phyloP scores from a whole-genome alignment of 495 filamentous ascomycete genomes.

The Penicillium desertorum region DNA sequence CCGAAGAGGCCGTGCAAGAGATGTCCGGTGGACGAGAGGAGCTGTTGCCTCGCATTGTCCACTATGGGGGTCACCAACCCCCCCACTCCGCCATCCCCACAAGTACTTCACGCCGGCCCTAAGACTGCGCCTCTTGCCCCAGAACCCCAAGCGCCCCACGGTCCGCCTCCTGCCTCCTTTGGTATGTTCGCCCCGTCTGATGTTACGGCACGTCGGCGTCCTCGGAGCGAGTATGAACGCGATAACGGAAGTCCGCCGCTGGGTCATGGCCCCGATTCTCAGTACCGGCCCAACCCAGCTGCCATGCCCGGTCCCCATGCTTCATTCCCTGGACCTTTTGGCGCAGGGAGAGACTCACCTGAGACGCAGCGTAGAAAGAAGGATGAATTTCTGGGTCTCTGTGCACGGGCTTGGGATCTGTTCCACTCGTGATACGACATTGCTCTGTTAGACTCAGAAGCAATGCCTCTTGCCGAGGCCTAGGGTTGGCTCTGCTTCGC shows the following conservation, averaged over 20 bases:
- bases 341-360: slow-evolving; percentile 75
- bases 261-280: slow-evolving; percentile 43
- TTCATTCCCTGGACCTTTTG: slow-evolving; percentile 66
- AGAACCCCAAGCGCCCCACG: slow-evolving; percentile 23
- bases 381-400: slow-evolving; percentile 87
- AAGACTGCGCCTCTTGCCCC: slow-evolving; percentile 39
- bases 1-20: slow-evolving; percentile 89
- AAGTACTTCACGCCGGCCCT: slow-evolving; percentile 32
- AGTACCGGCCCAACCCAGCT: slow-evolving; percentile 62
- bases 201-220: slow-evolving; percentile 65
- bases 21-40: slow-evolving; percentile 90
- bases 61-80: slow-evolving; percentile 87
- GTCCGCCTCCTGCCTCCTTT: slow-evolving; percentile 26
- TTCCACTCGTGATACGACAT: slow-evolving; percentile 75
- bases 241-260: slow-evolving; percentile 59
- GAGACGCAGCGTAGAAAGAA: slow-evolving; percentile 86
- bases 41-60: slow-evolving; percentile 85
- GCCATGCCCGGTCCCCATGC: slow-evolving; percentile 59
- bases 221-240: slow-evolving; percentile 84
- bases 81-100: slow-evolving; percentile 88
- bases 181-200: slow-evolving; percentile 33
- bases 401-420: slow-evolving; percentile 89
- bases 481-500: not conserved
- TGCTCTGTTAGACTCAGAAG: not conserved
- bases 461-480: not conserved